phyloP scores from a whole-genome alignment of 2,329 filamentous ascomycete genomes.

The Elsinoe arachidis region DNA sequence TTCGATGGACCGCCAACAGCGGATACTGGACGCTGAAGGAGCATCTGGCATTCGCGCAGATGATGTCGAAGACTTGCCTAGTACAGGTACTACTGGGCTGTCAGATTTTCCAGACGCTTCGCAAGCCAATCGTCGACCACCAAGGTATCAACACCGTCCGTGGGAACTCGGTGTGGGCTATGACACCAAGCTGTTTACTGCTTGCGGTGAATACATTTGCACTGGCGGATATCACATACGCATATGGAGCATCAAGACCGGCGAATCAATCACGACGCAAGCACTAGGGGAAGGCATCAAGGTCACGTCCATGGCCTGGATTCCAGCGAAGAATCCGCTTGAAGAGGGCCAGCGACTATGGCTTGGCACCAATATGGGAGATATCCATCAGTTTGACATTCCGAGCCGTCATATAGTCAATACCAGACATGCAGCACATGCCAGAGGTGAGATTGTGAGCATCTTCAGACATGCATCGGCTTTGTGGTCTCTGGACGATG shows the following conservation, averaged over 20 bases:
- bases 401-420: constrained; percentile 59
- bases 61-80: constrained; percentile 15
- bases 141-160: constrained; percentile 62
- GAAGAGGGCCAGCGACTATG: constrained; percentile 76
- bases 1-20: background rate
- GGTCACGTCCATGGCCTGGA: constrained; percentile 74
- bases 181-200: constrained; percentile 75
- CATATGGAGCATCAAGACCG: constrained; percentile 78
- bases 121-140: constrained; percentile 74
- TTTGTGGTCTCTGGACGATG: constrained; percentile 89
- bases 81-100: constrained; percentile 11
- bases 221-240: constrained; percentile 79
- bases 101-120: constrained; percentile 73
- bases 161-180: constrained; percentile 75
- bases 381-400: constrained; percentile 84
- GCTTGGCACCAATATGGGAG: constrained; percentile 82
- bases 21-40: background rate
- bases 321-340: constrained; percentile 66
- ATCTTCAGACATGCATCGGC: constrained; percentile 82
- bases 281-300: constrained; percentile 78
- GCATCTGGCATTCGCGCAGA: constrained; percentile 10
- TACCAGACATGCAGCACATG: constrained; percentile 64
- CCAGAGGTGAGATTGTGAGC: constrained; percentile 67
- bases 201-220: constrained; percentile 80
- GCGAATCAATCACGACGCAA: constrained; percentile 71